Evolutionary conservation across 129 eudicot genomes (phyloP), one percentile per base, ranked within the genome.

Genomic region (Flaveria trinervia): DNA sequence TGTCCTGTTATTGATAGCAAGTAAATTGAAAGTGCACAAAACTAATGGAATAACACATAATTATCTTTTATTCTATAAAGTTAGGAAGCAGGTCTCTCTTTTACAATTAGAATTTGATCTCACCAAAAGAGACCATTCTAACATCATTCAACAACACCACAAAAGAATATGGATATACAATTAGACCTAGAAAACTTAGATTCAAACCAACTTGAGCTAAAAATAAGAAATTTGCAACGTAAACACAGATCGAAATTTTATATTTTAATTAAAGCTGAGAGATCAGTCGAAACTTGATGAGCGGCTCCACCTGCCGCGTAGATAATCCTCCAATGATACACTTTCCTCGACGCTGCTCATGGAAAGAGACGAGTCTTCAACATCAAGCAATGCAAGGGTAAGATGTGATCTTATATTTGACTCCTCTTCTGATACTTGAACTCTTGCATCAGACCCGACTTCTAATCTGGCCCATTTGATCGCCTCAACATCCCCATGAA

Each of bases 281-380:
- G 45, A 28, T 64, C 62, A 84, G 75, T 85, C 86, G 64, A 84
- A 91, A 80, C 93, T 88, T 23, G 97, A 84, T 18, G 89, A 80
- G 41, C 88, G 89, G 81, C 94, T 86, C 85, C 89, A 91, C 82
- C 97, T 71, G 69, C 91, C 89, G 17, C 83, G 86, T 57, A 88
- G 83, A 60, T 90, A 90, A 77, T 88, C 96, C 76, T 90, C 96
- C 52, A 90, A 85, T 0, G 92, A 91, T 22, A 91, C 75, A 55
- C 81, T 78, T 46, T 70, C 92, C 78, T 88, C 93, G 3, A 81
- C 69, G 60, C 92, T 88, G 73, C 89, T 84, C 50, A 71, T 77
- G 20, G 96, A 88, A 33, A 77, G 83, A 12, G 83, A 82, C 46
- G 86, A 83, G 10, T 91, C 97, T 55, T 86, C 97, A 30, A 91